Evolutionary conservation across 2,329 filamentous ascomycete genomes (phyloP).

Genomic region (Pseudocercospora fijiensis): DNA sequence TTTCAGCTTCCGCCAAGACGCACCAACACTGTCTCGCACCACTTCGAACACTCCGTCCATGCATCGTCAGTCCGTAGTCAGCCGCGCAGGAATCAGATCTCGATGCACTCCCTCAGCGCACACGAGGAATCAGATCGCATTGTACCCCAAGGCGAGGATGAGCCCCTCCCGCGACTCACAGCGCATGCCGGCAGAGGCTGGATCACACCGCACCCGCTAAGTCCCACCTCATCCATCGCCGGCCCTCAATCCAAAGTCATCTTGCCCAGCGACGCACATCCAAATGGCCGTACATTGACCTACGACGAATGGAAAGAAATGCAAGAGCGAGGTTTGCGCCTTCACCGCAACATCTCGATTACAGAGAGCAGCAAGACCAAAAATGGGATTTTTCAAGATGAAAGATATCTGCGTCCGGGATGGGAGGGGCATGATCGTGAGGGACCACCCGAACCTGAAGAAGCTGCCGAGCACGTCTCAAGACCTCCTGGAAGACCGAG

Average conservation of each 20-base stretch:
- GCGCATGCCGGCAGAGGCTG: slow-evolving; percentile 37
- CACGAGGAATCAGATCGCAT: no score
- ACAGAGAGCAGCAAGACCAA: slow-evolving; percentile 25
- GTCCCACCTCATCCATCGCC: slow-evolving; percentile 21
- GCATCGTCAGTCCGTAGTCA: background rate
- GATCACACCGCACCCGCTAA: slow-evolving; percentile 39
- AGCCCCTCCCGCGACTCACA: no score
- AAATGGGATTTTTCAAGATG: slow-evolving; percentile 15
- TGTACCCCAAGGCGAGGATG: no score
- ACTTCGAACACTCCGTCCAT: background rate
- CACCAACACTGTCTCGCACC: background rate
- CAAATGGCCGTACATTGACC: slow-evolving; percentile 28
- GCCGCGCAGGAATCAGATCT: background rate
- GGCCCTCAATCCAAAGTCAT: slow-evolving; percentile 29
- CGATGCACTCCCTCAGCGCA: background rate
- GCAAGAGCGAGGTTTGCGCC: slow-evolving; percentile 24
- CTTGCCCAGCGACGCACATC: slow-evolving; percentile 22
- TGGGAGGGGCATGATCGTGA: slow-evolving; percentile 17
- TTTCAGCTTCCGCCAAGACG: background rate
- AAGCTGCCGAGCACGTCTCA: background rate
- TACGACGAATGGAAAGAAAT: slow-evolving; percentile 34
- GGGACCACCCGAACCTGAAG: background rate
- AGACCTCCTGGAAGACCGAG: background rate
- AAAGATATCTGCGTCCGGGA: slow-evolving; percentile 19
- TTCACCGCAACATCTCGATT: slow-evolving; percentile 25